Base-by-base conservation (phyloP, 2,329 filamentous ascomycete species). In the Clarireedia hainanense region DNA sequence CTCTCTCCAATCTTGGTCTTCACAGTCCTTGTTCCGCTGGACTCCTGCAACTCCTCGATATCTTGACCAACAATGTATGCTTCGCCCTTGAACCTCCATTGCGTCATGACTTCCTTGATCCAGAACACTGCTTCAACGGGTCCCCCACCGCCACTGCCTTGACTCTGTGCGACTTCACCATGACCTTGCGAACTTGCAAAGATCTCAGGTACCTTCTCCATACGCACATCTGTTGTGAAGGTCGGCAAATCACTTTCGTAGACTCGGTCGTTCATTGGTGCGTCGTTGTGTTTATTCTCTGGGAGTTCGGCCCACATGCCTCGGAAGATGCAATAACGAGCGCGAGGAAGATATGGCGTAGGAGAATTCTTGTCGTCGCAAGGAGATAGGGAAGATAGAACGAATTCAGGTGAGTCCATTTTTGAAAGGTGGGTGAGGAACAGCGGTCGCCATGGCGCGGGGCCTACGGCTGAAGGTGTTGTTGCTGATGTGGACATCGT, bases 141-240 rank as follows among this genome's bases (percentile, higher is more conserved):
- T 1, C 83, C 83, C 40, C 89, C 84, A 37, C 85, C 79, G 9
- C 84, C 84, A 59, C 76, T 77, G 55, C 82, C 75, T 71, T 75
- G 61, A 64, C 73, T 67, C 50, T 71, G 66, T 5, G 66, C 68
- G 36, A 71, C 71, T 34, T 72, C 69, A 6, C 76, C 76, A 51
- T 76, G 72, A 6, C 74, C 76, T 24, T 71, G 68, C 10, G 74
- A 74, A 5, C 73, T 76, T 5, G 72, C 74, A 59, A 84, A 81
- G 3, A 97, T 71, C 70, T 96, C 86, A 2, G 76, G 75, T 0
- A 87, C 76, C 75, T 97, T 97, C 58, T 84, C 80, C 89, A 95
- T 96, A 47, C 92, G 82, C 7, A 81, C 82, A 70, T 97, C 94
- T 0, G 91, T 96, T 1, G 92, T 96, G 66, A 96, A 85, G 0